Percentiles rank a stretch among this genome's conserved stretches.
Evolutionary conservation across 768 basidiomycete genomes (phyloP).

Genomic region (Gloeostereum incarnatum): DNA sequence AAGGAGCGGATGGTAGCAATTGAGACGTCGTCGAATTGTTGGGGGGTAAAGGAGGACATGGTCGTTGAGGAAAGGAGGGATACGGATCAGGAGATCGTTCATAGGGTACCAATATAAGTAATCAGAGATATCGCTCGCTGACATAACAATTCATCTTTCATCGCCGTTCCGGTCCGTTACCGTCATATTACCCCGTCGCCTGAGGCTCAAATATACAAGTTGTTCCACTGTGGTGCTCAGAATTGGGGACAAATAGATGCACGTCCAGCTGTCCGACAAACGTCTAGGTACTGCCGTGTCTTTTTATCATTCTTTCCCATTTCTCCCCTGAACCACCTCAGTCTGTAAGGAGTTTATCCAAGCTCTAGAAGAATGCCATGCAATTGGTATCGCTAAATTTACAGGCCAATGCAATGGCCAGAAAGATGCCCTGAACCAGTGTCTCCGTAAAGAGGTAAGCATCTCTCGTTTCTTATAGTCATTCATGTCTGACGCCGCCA

Average conservation of each 20-base stretch:
- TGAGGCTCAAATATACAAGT: conserved; percentile 2
- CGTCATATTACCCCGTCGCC: background rate
- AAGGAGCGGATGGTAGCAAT: conserved; percentile 71
- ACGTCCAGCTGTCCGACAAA: conserved; percentile 65
- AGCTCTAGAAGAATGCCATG: conserved; percentile 66
- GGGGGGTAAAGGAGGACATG: conserved; percentile 32
- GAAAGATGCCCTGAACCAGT: conserved; percentile 61
- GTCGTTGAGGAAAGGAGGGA: conserved; percentile 13
- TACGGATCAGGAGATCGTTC: no score
- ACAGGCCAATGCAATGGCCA: conserved; percentile 62
- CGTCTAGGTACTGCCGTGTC: conserved; percentile 40
- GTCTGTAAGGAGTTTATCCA: conserved; percentile 73
- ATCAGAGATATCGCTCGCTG: no score
- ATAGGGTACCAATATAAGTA: no score
- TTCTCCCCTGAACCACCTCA: conserved; percentile 15
- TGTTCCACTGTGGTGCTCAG: background rate
- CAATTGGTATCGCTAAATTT: conserved; percentile 50
- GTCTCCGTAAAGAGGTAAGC: conserved; percentile 62
- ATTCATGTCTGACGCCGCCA: conserved; percentile 5
- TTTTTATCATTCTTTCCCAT: conserved; percentile 5
- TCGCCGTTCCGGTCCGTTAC: conserved; percentile 2
- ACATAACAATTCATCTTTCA: no score
- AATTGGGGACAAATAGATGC: conserved; percentile 32
- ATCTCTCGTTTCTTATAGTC: conserved; percentile 1
- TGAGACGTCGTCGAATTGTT: conserved; percentile 43